Percentiles rank a stretch among this genome's conserved stretches.
These are phyloP conservation scores for Laguncularia racemosa DNA, from an alignment of 345 rosid species.

Conservation along the genomic window DNA sequence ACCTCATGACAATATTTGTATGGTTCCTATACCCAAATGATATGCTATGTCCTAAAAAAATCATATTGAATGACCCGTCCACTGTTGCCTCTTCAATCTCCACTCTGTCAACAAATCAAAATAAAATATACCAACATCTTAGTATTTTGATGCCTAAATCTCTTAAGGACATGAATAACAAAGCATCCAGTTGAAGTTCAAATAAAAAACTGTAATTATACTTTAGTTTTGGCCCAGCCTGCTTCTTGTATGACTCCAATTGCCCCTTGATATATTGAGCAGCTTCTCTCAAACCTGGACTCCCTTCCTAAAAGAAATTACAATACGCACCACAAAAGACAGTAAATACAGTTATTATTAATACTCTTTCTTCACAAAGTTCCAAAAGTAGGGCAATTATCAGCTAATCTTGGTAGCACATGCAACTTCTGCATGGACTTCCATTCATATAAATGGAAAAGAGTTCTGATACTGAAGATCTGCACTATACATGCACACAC, in stretches of 20 bases:
- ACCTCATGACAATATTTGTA: slow-evolving; percentile 83
- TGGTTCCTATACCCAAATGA: slow-evolving; percentile 89
- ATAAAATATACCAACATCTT: slow-evolving; percentile 4
- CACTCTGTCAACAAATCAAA: slow-evolving; percentile 33
- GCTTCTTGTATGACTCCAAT: slow-evolving; percentile 56
- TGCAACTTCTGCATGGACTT: no score
- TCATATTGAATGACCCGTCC: slow-evolving; percentile 87
- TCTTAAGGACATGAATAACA: no score
- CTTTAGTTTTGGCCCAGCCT: slow-evolving; percentile 77
- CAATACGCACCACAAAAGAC: no score
- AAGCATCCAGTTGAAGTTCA: background rate
- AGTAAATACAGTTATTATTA: no score
- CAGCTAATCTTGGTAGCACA: no score
- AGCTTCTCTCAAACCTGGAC: slow-evolving; percentile 77
- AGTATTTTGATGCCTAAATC: no score
- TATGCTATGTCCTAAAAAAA: slow-evolving; percentile 77
- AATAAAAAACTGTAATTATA: slow-evolving; percentile 11
- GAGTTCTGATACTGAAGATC: no score
- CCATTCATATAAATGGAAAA: no score
- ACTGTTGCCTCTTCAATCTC: slow-evolving; percentile 79
- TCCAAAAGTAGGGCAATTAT: no score
- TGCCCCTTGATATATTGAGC: slow-evolving; percentile 67
- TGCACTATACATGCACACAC: no score
- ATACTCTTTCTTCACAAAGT: no score
- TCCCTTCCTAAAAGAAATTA: slow-evolving; percentile 55